These are phyloP conservation scores for Aspergillus glaucus DNA, from an alignment of 2,329 filamentous ascomycete genomes.

Conservation along the genomic window DNA sequence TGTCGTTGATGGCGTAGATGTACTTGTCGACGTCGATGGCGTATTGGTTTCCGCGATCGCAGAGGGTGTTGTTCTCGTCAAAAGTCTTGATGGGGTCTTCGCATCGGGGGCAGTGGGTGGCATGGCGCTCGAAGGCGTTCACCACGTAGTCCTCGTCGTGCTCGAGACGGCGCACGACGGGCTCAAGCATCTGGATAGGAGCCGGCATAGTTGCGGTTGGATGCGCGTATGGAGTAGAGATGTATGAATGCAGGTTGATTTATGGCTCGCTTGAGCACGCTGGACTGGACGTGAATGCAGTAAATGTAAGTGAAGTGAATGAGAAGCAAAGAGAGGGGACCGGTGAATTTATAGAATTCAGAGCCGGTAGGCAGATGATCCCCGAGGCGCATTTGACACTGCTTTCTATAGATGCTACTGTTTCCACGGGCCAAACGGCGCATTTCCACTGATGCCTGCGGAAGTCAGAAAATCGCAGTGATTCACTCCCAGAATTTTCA, in stretches of 20 bases:
- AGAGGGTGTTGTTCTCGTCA: constrained; percentile 22
- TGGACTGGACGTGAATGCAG: too few relatives aligned
- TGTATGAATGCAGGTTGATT: neutral
- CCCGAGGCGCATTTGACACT: neutral
- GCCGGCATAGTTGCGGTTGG: constrained; percentile 23
- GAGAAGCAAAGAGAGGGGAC: too few relatives aligned
- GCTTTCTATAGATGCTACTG: neutral
- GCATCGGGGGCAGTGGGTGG: constrained; percentile 29
- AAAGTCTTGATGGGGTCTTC: constrained; percentile 20
- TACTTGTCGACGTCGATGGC: constrained; percentile 31
- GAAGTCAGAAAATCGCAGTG: neutral
- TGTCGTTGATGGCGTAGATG: constrained; percentile 30
- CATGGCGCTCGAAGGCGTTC: constrained; percentile 31
- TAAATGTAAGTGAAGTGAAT: too few relatives aligned
- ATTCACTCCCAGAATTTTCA: too few relatives aligned
- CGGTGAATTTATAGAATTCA: too few relatives aligned
- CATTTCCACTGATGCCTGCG: neutral
- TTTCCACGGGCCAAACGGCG: neutral
- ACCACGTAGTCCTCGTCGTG: constrained; percentile 34
- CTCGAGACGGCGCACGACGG: constrained; percentile 28
- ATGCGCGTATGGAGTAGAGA: neutral
- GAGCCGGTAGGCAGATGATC: neutral
- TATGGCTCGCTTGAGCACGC: neutral
- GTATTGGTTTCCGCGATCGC: constrained; percentile 28
- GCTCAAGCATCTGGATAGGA: constrained; percentile 18